phyloP scores from a whole-genome alignment of 2,329 filamentous ascomycete species.

The Reticulascus tulasneorum region DNA sequence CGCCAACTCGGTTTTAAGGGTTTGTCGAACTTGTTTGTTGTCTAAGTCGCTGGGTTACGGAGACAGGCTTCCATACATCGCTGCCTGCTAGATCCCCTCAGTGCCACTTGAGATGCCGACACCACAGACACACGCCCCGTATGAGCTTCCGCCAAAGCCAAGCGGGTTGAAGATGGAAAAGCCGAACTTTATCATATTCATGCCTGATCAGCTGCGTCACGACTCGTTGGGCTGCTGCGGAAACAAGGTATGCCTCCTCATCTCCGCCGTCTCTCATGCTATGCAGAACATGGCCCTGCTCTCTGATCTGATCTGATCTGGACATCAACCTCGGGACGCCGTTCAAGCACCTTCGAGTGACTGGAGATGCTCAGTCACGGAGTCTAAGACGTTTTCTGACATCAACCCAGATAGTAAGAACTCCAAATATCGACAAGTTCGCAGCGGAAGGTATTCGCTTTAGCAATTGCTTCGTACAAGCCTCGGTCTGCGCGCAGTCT shows the following conservation, averaged over 20 bases:
- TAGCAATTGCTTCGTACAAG: slow-evolving; percentile 41
- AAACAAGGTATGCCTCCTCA: slow-evolving; percentile 9
- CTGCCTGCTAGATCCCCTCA: too few species aligned
- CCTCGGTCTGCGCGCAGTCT: slow-evolving; percentile 42
- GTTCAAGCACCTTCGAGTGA: too few species aligned
- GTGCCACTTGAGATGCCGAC: slow-evolving; percentile 4
- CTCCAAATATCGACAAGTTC: slow-evolving; percentile 39
- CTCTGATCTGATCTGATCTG: too few species aligned
- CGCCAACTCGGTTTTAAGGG: too few species aligned
- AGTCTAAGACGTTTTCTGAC: too few species aligned
- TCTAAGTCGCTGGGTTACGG: too few species aligned
- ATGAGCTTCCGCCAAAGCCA: slow-evolving; percentile 9
- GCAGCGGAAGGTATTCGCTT: slow-evolving; percentile 32
- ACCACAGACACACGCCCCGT: slow-evolving; percentile 1
- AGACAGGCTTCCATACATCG: too few species aligned
- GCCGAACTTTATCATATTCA: slow-evolving; percentile 39
- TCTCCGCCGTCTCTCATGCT: too few species aligned
- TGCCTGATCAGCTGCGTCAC: slow-evolving; percentile 44
- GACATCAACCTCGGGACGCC: too few species aligned
- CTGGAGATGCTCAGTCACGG: too few species aligned
- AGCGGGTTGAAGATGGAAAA: slow-evolving; percentile 13
- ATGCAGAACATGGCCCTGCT: too few species aligned
- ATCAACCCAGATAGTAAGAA: slow-evolving; percentile 21
- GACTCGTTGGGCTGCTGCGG: slow-evolving; percentile 35
- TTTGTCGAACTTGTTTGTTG: too few species aligned